Conservation (phyloP, 495 filamentous ascomycete genomes). For the Aspergillus cristatus region DNA sequence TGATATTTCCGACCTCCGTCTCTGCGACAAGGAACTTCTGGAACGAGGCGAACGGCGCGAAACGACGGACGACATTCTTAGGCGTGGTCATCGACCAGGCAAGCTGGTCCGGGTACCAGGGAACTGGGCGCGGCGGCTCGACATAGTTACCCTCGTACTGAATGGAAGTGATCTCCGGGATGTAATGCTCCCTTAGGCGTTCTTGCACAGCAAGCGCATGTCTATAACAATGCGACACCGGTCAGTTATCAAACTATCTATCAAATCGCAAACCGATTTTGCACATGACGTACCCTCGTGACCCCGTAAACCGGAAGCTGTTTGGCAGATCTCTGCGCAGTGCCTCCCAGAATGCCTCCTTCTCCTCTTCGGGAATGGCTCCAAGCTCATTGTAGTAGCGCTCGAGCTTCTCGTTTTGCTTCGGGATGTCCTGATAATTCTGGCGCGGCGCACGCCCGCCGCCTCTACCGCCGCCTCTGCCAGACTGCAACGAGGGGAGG, state of each 20-base stretch:
- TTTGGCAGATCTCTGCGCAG: slow-evolving; percentile 80
- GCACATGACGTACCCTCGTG: slow-evolving; percentile 54
- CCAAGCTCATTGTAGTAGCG: slow-evolving; percentile 71
- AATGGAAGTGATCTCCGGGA: slow-evolving; percentile 80
- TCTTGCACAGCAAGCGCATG: slow-evolving; percentile 84
- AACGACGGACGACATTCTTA: slow-evolving; percentile 84
- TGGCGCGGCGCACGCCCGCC: slow-evolving; percentile 18
- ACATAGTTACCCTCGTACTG: slow-evolving; percentile 69
- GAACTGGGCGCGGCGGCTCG: slow-evolving; percentile 67
- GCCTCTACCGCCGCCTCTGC: slow-evolving; percentile 25
- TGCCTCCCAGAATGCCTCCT: slow-evolving; percentile 68
- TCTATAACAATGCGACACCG: slow-evolving; percentile 22
- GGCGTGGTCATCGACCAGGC: slow-evolving; percentile 96
- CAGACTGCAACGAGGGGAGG: slow-evolving; percentile 15
- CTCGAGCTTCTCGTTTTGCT: slow-evolving; percentile 70
- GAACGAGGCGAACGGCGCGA: slow-evolving; percentile 85
- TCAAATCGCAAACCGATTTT: too few relatives aligned
- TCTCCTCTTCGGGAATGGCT: slow-evolving; percentile 64
- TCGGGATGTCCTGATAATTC: slow-evolving; percentile 49
- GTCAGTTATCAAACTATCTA: too few relatives aligned
- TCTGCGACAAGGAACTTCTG: slow-evolving; percentile 98
- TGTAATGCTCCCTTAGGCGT: slow-evolving; percentile 73
- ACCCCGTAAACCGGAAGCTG: slow-evolving; percentile 93
- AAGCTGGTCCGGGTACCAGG: slow-evolving; percentile 88
- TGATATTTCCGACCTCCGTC: slow-evolving; percentile 94